phyloP scores from a whole-genome alignment of 2,329 filamentous ascomycete genomes.

The Xylariaceae sp. region DNA sequence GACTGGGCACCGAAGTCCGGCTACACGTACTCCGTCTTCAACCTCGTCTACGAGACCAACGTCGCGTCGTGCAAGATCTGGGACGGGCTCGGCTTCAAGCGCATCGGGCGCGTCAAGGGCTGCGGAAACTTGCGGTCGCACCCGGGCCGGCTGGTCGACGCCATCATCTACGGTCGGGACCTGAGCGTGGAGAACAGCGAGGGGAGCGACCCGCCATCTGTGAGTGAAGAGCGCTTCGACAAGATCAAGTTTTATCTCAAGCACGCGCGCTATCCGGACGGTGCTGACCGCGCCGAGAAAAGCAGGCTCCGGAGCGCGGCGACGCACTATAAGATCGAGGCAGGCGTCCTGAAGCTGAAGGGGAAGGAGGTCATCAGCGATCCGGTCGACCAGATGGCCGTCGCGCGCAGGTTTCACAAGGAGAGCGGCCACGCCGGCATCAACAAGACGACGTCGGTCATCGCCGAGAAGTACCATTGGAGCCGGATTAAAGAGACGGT shows the following conservation, averaged over 20 bases:
- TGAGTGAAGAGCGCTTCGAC: constrained; percentile 94
- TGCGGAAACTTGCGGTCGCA: constrained; percentile 65
- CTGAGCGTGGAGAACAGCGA: constrained; percentile 39
- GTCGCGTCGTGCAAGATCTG: constrained; percentile 85
- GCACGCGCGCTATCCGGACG: constrained; percentile 86
- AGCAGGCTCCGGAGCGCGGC: constrained; percentile 87
- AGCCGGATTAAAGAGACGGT: constrained; percentile 97
- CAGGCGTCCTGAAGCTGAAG: constrained; percentile 88
- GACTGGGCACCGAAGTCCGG: constrained; percentile 76
- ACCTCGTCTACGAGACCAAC: constrained; percentile 90
- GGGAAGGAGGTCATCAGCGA: constrained; percentile 96
- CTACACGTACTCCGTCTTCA: constrained; percentile 90
- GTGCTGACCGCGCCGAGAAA: constrained; percentile 92
- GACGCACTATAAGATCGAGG: constrained; percentile 85
- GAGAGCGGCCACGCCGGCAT: constrained; percentile 76
- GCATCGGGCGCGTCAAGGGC: constrained; percentile 75
- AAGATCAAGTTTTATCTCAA: constrained; percentile 98
- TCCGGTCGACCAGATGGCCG: constrained; percentile 82
- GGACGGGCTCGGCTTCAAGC: constrained; percentile 88
- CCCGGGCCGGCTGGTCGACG: constrained; percentile 64
- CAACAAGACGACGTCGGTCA: constrained; percentile 94
- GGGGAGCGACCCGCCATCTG: constrained; percentile 65
- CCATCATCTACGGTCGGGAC: constrained; percentile 71
- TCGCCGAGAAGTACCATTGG: constrained; percentile 95
- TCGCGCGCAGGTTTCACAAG: constrained; percentile 72